Evolutionary conservation across 148 eudicot species (phyloP), one percentile per base, ranked within the genome.

Genomic region (Nepenthes mirabilis): DNA sequence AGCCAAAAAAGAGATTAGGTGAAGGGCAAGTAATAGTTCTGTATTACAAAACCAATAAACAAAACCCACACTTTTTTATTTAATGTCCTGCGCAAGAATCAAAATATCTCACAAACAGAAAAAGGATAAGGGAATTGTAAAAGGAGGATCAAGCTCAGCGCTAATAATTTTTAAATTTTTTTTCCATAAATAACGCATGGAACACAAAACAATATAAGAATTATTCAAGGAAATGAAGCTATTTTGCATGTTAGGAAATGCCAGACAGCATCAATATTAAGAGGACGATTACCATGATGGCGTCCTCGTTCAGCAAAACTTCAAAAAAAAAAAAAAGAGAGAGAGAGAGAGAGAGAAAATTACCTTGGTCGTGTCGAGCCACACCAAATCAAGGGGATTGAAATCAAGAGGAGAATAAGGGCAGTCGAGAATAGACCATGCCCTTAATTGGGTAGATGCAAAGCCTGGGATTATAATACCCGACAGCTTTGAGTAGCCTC

Each of bases 341-440:
- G 23, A 36, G 11, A 34, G 58, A 34, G 32, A 9, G 32, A 43
- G 13, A 3, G 23, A 23, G 23, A 23, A 34, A 52, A 51, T 36
- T 56, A 88, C 97, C 79, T 91, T 91, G 70, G 97, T 91, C 11
- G 84, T 70, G 61, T 91, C 97, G 68, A 91, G 97, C 97, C 97
- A 91, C 63, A 88, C 97, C 68, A 91, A 83, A 75, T 91, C 97
- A 75, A 91, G 97, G 45, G 97, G 97, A 55, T 91, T 91, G 68
- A 85, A 91, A 81, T 91, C 94, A 57, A 91, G 93, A 62, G 97
- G 97, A 53, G 97, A 83, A 64, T 75, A 91, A 36, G 97, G 97
- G 67, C 97, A 91, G 70, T 91, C 97, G 51, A 91, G 71, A 47
- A 88, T 91, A 8, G 95, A 91, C 97, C 97, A 91, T 1, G 97